These are phyloP conservation scores for Pseudopithomyces chartarum DNA, from an alignment of 2,329 filamentous ascomycete genomes.

Conservation along the genomic window DNA sequence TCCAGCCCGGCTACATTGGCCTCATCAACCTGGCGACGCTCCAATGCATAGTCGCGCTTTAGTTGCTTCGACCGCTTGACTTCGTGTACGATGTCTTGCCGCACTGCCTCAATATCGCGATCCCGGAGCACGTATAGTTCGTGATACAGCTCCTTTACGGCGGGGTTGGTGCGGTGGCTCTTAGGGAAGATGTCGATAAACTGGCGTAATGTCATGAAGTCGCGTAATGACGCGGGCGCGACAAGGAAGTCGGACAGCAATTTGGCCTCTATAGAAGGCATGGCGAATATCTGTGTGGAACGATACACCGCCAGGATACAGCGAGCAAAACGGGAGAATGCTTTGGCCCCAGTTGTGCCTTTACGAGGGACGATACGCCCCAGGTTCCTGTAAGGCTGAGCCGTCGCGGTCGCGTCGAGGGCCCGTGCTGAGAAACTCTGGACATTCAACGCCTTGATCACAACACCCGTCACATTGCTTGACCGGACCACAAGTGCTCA, in stretches of 20 bases:
- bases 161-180: slow-evolving; percentile 54
- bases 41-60: slow-evolving; percentile 61
- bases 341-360: too few relatives aligned
- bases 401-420: slow-evolving; percentile 13
- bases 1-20: slow-evolving; percentile 56
- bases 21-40: slow-evolving; percentile 60
- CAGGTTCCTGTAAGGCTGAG: background rate
- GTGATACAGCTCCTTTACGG: slow-evolving; percentile 44
- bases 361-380: too few relatives aligned
- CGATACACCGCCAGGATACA: background rate
- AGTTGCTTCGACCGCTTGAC: slow-evolving; percentile 64
- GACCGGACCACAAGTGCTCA: slow-evolving; percentile 7
- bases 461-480: slow-evolving; percentile 5
- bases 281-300: slow-evolving; percentile 41
- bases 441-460: slow-evolving; percentile 4
- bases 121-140: slow-evolving; percentile 78
- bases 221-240: slow-evolving; percentile 73
- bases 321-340: too few relatives aligned
- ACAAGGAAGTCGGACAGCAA: slow-evolving; percentile 81
- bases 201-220: slow-evolving; percentile 73
- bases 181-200: slow-evolving; percentile 80
- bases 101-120: slow-evolving; percentile 69
- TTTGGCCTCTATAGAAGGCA: slow-evolving; percentile 75
- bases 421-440: slow-evolving; percentile 16
- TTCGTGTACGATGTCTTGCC: slow-evolving; percentile 69